Evolutionary conservation across 106 monocot genomes (phyloP).

Genomic region (Allium cepa): DNA sequence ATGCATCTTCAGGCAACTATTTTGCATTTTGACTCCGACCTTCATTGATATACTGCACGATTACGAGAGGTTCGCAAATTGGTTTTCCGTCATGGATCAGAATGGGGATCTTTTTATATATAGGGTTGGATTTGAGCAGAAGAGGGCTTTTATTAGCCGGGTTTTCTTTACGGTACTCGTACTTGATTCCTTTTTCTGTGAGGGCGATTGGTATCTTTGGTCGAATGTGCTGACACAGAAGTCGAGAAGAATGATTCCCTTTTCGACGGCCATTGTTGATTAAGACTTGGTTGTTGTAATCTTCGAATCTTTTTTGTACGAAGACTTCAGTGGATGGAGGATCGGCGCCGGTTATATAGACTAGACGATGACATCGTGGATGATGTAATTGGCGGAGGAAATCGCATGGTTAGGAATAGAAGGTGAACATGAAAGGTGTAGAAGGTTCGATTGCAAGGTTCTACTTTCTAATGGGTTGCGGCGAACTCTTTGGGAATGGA

Average conservation of each 20-base stretch:
- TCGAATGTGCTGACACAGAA: constrained; percentile 34
- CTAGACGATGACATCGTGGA: too few relatives aligned
- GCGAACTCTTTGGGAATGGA: too few relatives aligned
- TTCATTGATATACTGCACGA: constrained; percentile 42
- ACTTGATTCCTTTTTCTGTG: constrained; percentile 35
- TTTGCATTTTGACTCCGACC: not conserved
- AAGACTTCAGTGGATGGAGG: too few relatives aligned
- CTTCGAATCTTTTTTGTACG: too few relatives aligned
- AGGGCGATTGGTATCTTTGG: constrained; percentile 27
- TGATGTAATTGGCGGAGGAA: too few relatives aligned
- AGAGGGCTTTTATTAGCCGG: constrained; percentile 29
- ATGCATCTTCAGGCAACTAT: constrained; percentile 29
- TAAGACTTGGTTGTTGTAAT: too few relatives aligned
- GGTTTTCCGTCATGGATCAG: constrained; percentile 40
- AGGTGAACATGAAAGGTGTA: too few relatives aligned
- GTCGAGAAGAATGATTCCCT: constrained; percentile 16
- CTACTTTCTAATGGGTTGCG: too few relatives aligned
- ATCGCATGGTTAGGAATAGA: too few relatives aligned
- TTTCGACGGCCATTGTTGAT: not conserved
- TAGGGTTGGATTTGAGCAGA: constrained; percentile 39
- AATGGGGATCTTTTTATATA: constrained; percentile 57
- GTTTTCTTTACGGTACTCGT: constrained; percentile 35
- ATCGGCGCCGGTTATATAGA: too few relatives aligned
- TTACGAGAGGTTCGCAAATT: constrained; percentile 45
- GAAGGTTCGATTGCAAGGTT: too few relatives aligned